These are phyloP conservation scores for Ruellia speciosa DNA, from an alignment of 305 asterid genomes.

Conservation along the genomic window DNA sequence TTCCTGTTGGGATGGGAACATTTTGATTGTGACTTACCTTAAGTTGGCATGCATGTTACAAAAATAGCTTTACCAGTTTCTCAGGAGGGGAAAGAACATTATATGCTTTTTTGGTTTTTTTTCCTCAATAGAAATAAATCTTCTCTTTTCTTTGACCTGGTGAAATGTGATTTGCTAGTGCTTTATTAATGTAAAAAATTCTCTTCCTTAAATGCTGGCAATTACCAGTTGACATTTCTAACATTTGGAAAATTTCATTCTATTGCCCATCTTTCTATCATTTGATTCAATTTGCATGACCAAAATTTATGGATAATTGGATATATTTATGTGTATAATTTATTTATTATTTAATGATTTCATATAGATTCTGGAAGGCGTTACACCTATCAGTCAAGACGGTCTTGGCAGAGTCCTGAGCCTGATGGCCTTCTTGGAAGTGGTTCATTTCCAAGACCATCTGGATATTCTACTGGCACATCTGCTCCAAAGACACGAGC, in stretches of 20 bases:
- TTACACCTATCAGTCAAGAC: conserved; percentile 47
- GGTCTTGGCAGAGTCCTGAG: conserved; percentile 80
- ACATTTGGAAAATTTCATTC: background rate
- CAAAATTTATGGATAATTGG: conserved; percentile 15
- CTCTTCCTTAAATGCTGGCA: background rate
- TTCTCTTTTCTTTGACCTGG: background rate
- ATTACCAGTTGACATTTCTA: background rate
- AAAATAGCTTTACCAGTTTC: background rate
- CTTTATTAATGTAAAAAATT: conserved; percentile 5
- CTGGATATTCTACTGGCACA: conserved; percentile 56
- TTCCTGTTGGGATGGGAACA: background rate
- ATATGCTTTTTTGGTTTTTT: background rate
- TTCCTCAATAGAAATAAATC: background rate
- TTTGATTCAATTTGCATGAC: background rate
- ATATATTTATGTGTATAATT: background rate
- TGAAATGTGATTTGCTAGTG: conserved; percentile 1
- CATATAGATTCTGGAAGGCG: conserved; percentile 71
- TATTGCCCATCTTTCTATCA: background rate
- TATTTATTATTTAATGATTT: conserved; percentile 14
- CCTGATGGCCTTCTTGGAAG: conserved; percentile 98
- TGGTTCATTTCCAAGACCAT: conserved; percentile 84
- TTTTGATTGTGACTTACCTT: conserved; percentile 1
- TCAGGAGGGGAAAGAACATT: background rate
- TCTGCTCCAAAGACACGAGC: conserved; percentile 49
- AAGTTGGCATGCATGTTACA: background rate